Evolutionary conservation across 257 asterid genomes (phyloP).

Genomic region (Handroanthus guayacan): DNA sequence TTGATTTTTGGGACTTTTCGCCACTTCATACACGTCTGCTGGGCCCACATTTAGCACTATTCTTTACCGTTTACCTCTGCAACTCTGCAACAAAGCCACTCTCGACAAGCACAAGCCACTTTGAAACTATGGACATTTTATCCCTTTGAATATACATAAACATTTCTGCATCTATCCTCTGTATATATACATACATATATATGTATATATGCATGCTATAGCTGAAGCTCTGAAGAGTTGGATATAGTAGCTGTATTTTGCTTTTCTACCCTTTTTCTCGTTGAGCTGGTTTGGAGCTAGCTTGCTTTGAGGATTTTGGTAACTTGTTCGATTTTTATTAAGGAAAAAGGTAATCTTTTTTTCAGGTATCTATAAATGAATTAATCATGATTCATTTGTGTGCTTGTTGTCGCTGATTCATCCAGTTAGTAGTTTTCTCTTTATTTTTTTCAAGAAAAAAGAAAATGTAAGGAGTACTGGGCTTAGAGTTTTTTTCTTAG

Average conservation of each 20-base stretch:
- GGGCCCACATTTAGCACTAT: background rate
- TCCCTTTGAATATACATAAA: background rate
- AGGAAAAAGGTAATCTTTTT: background rate
- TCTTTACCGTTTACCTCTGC: background rate
- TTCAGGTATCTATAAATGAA: background rate
- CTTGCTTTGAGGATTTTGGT: background rate
- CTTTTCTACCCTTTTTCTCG: background rate
- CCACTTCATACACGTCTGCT: background rate
- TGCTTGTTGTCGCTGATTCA: background rate
- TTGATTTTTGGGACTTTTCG: conserved; percentile 16
- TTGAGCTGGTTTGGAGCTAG: conserved; percentile 15
- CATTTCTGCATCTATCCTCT: conserved; percentile 11
- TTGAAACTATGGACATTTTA: background rate
- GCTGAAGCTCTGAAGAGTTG: background rate
- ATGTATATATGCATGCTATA: conserved; percentile 9
- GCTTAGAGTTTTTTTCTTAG: background rate
- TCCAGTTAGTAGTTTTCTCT: too few relatives aligned
- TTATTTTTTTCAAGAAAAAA: background rate
- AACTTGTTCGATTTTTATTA: background rate
- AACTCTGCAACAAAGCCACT: conserved; percentile 3
- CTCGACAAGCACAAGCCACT: background rate
- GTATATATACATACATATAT: background rate
- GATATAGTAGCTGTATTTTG: background rate
- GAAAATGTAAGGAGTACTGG: too few relatives aligned
- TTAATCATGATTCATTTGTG: background rate